Conservation (phyloP, 805 yeast genomes). For the Candida krabiensis region DNA sequence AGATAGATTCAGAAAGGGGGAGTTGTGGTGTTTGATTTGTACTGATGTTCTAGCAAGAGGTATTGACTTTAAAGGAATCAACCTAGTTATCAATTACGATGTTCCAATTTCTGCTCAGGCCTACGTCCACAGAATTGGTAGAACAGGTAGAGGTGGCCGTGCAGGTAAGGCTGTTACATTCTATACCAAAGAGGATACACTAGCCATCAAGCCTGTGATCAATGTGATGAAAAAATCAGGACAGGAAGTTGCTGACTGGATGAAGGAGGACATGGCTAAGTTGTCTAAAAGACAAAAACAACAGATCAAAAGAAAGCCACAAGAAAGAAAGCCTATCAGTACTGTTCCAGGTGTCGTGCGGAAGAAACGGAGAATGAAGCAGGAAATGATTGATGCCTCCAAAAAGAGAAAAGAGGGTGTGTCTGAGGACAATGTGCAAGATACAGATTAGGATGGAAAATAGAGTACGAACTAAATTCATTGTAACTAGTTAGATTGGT, state of each 20-base stretch:
- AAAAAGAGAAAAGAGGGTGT: constrained; percentile 52
- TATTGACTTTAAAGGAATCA: constrained; percentile 94
- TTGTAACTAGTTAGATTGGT: too few relatives aligned
- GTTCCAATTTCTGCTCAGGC: constrained; percentile 93
- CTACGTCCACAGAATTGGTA: constrained; percentile 96
- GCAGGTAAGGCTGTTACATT: constrained; percentile 86
- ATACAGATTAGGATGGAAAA: neutral
- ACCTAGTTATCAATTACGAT: constrained; percentile 92
- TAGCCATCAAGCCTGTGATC: constrained; percentile 75
- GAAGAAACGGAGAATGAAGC: constrained; percentile 59
- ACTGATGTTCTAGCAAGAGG: constrained; percentile 97
- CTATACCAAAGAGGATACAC: constrained; percentile 85
- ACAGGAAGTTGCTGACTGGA: constrained; percentile 71
- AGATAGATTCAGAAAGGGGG: constrained; percentile 83
- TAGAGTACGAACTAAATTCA: too few relatives aligned
- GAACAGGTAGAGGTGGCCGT: constrained; percentile 96
- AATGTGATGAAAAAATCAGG: constrained; percentile 89
- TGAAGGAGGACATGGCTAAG: constrained; percentile 63
- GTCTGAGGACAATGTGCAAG: constrained; percentile 2
- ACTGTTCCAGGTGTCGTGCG: constrained; percentile 76
- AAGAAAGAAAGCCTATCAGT: constrained; percentile 72
- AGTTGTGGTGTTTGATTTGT: constrained; percentile 93
- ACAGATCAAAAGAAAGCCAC: constrained; percentile 53
- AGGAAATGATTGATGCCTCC: constrained; percentile 75
- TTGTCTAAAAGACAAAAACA: constrained; percentile 63